phyloP scores from a whole-genome alignment of 805 yeast species.

The Suhomyces vadensis region DNA sequence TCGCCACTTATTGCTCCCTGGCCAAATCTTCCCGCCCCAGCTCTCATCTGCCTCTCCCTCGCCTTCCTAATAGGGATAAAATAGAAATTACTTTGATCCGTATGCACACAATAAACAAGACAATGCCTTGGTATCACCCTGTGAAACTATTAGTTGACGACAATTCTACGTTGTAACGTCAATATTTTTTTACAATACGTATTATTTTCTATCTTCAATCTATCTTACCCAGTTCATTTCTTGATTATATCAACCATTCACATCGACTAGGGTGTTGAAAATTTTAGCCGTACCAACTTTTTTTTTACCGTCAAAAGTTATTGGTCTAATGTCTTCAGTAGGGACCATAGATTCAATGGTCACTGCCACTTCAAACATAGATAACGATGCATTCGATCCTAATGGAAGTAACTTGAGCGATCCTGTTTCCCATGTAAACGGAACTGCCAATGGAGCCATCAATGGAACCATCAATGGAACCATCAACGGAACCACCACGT shows the following conservation, averaged over 20 bases:
- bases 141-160: not conserved
- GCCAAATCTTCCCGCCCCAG: not conserved
- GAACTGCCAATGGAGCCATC: not conserved
- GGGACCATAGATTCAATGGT: constrained; percentile 15
- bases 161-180: not conserved
- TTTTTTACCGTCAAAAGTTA: not conserved
- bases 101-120: not conserved
- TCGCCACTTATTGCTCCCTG: not conserved
- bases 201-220: not conserved
- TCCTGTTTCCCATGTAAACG: not conserved
- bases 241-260: no score
- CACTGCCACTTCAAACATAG: constrained; percentile 11
- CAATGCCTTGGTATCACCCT: not conserved
- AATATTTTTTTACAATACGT: not conserved
- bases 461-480: not conserved
- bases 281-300: not conserved
- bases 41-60: not conserved
- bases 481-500: not conserved
- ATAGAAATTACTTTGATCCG: not conserved
- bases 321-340: constrained; percentile 12
- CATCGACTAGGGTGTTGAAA: not conserved
- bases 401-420: not conserved
- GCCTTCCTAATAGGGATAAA: constrained; percentile 2
- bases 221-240: no score
- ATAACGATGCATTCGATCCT: not conserved